These are phyloP conservation scores for Penicilliopsis zonata DNA, from an alignment of 495 filamentous ascomycete genomes.

Conservation along the genomic window DNA sequence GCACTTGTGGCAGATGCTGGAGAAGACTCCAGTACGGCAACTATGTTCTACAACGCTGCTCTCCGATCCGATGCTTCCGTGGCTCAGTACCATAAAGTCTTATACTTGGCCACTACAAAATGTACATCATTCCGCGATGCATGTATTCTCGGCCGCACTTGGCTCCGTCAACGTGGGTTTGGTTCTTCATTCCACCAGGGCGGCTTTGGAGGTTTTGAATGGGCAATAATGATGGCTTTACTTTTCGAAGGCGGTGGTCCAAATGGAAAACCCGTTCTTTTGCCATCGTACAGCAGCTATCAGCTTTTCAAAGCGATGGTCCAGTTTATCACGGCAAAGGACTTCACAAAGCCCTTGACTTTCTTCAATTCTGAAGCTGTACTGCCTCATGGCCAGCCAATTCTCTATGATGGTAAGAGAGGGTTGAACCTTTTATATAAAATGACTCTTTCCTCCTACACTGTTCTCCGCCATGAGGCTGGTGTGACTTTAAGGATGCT, in stretches of 20 bases:
- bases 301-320: slow-evolving; percentile 89
- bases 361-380: slow-evolving; percentile 28
- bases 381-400: slow-evolving; percentile 24
- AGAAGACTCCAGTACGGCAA: slow-evolving; percentile 34
- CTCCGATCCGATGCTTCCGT: slow-evolving; percentile 66
- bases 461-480: slow-evolving; percentile 58
- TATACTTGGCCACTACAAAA: slow-evolving; percentile 51
- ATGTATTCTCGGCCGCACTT: slow-evolving; percentile 73
- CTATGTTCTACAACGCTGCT: slow-evolving; percentile 83
- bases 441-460: slow-evolving; percentile 80
- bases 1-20: slow-evolving; percentile 13
- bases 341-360: slow-evolving; percentile 54
- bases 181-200: slow-evolving; percentile 51
- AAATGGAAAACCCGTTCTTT: slow-evolving; percentile 56
- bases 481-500: slow-evolving; percentile 56
- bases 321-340: slow-evolving; percentile 64
- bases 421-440: slow-evolving; percentile 81
- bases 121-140: slow-evolving; percentile 68
- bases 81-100: slow-evolving; percentile 56
- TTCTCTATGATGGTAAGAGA: slow-evolving; percentile 52
- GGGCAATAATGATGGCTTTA: slow-evolving; percentile 65
- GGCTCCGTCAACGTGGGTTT: slow-evolving; percentile 84
- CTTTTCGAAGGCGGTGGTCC: slow-evolving; percentile 64
- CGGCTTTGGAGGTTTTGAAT: slow-evolving; percentile 91
- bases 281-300: slow-evolving; percentile 73